Evolutionary conservation across 2,329 filamentous ascomycete genomes (phyloP).

Genomic region (Microdochium nivale): DNA sequence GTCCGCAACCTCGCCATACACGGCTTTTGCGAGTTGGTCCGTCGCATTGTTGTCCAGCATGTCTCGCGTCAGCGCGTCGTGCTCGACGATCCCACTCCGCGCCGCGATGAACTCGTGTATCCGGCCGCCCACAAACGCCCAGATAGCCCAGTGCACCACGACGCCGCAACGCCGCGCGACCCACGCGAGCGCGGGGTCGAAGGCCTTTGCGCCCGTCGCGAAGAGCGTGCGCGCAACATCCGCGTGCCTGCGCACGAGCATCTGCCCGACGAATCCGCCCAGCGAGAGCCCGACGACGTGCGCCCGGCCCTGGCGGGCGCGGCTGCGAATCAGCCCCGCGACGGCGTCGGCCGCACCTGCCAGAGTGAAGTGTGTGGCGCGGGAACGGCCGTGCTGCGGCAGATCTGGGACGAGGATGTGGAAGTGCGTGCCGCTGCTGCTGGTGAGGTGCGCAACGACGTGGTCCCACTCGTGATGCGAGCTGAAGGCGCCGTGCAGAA

Average conservation of each 20-base stretch:
- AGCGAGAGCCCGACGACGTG: constrained; percentile 4
- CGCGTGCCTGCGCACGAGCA: constrained; percentile 1
- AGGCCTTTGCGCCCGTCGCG: constrained; percentile 1
- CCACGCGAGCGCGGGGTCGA: not conserved
- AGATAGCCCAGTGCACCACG: not conserved
- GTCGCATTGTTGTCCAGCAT: constrained; percentile 21
- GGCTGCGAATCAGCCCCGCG: not conserved
- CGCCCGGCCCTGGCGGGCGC: constrained; percentile 1
- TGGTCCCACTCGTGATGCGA: constrained; percentile 1
- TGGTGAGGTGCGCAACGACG: not conserved
- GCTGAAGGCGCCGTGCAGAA: constrained; percentile 1
- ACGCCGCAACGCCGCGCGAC: not conserved
- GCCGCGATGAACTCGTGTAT: too few species aligned
- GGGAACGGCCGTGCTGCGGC: constrained; percentile 2
- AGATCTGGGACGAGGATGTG: constrained; percentile 3
- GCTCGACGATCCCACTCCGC: constrained; percentile 7
- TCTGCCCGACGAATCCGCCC: constrained; percentile 1
- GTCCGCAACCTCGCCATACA: constrained; percentile 8
- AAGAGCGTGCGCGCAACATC: constrained; percentile 1
- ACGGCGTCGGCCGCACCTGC: not conserved
- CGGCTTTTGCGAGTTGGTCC: constrained; percentile 12
- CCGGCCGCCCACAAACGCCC: not conserved
- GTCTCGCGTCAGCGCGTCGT: constrained; percentile 21
- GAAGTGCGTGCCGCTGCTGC: not conserved
- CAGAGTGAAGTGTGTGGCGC: constrained; percentile 1